Evolutionary conservation across 208 protist genomes (phyloP), one percentile per base, ranked within the genome.

Genomic region (Trypanosoma platydactyli): DNA sequence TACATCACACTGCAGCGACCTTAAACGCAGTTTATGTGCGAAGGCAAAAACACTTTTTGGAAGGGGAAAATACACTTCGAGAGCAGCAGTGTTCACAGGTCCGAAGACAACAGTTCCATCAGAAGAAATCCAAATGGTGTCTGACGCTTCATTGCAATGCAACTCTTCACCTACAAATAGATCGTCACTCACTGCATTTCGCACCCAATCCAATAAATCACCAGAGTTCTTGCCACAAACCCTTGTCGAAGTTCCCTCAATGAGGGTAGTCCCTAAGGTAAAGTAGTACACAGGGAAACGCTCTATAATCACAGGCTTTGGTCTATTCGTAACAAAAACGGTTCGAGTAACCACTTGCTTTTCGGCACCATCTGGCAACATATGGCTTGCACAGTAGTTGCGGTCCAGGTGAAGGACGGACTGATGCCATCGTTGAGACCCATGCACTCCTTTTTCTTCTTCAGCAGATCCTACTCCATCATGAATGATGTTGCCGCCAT

Each of bases 351-450:
- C 66, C 16, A 62, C 67, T 15, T 83, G 65, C 49, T 88, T 90
- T 59, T 94, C 87, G 6, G 82, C 81, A 24, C 87, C 83, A 57
- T 94, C 87, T 33, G 87, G 87, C 18, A 94, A 79, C 87, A 94
- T 94, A 29, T 86, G 71, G 46, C 81, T 84, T 45, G 87, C 87
- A 52, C 89, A 84, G 73, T 87, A 86, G 55, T 87, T 75, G 12
- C 69, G 71, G 53, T 86, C 61, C 15, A 70, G 54, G 0, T 69
- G 30, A 18, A 68, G 24, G 16, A 41, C 12, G 51, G 24, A 5
- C 18, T 16, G 24, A 18, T 27, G 16, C 22, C 62, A n/a, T 41
- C n/a, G n/a, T n/a, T n/a, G n/a, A n/a, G n/a, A n/a, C n/a, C 4
- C 22, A 49, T 3, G 15, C 27, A 22, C 6, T 22, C 41, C 55